These are phyloP conservation scores for Xanthoconium separans DNA, from an alignment of 1,284 basidiomycete species.

Conservation along the genomic window DNA sequence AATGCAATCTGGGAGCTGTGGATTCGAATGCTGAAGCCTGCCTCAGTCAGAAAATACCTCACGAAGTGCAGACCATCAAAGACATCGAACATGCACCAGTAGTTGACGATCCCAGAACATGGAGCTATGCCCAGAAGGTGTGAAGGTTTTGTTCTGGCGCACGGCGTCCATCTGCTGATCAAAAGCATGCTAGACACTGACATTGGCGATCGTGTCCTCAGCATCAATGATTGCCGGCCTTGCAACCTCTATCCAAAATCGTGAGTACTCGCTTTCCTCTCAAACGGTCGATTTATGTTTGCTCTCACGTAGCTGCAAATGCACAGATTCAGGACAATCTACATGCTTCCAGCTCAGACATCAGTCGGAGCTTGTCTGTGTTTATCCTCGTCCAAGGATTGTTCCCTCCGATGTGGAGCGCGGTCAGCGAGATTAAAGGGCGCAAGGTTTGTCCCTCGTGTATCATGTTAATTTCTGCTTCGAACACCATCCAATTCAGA, in stretches of 20 bases:
- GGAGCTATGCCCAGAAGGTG: slow-evolving; percentile 68
- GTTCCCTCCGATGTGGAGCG: slow-evolving; percentile 69
- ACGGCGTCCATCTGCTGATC: neutral
- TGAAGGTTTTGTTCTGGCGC: neutral
- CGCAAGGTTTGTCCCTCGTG: slow-evolving; percentile 53
- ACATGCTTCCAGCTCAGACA: slow-evolving; percentile 64
- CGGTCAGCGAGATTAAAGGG: slow-evolving; percentile 78
- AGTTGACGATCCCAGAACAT: slow-evolving; percentile 74
- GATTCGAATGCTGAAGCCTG: neutral
- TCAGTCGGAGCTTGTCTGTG: slow-evolving; percentile 73
- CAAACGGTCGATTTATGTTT: neutral
- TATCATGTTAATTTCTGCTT: neutral
- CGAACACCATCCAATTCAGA: slow-evolving; percentile 34
- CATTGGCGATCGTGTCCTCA: slow-evolving; percentile 56
- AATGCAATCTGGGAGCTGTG: neutral
- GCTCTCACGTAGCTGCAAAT: slow-evolving; percentile 53
- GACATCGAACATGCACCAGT: slow-evolving; percentile 73
- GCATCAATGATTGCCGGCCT: slow-evolving; percentile 75
- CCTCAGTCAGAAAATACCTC: neutral
- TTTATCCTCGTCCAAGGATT: slow-evolving; percentile 80
- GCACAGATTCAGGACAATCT: slow-evolving; percentile 67
- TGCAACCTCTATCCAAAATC: slow-evolving; percentile 66
- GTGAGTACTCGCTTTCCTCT: slow-evolving; percentile 37
- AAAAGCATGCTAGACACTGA: slow-evolving; percentile 42
- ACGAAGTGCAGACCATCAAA: neutral